Conservation (phyloP, 179 eudicot species). For the Vitellaria paradoxa region DNA sequence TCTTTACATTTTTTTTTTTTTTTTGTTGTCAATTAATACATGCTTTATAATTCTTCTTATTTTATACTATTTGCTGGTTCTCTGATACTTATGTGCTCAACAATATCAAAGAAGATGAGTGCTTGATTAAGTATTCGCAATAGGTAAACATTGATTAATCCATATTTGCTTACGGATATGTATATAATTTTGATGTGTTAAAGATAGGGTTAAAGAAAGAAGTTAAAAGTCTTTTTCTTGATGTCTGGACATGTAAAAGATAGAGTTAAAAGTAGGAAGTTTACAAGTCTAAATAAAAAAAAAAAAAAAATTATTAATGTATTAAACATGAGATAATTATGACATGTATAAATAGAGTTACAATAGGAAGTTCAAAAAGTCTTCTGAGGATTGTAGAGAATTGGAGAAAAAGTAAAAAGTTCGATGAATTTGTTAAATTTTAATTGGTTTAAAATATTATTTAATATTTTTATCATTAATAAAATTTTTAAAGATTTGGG, state of each 20-base stretch:
- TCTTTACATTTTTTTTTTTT: background rate
- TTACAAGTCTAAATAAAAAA: too few species aligned
- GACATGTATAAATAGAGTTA: too few species aligned
- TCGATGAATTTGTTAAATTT: too few species aligned
- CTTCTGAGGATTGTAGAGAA: too few species aligned
- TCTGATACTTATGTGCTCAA: background rate
- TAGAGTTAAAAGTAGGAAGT: too few species aligned
- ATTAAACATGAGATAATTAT: too few species aligned
- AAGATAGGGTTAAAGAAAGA: background rate
- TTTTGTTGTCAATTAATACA: background rate
- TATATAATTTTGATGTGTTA: background rate
- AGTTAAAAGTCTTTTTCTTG: background rate
- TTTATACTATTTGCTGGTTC: background rate
- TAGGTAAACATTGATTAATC: background rate
- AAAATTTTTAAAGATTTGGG: background rate
- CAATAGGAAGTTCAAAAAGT: too few species aligned
- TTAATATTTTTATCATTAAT: too few species aligned
- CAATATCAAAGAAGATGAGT: background rate
- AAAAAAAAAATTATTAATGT: too few species aligned
- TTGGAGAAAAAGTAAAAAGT: too few species aligned
- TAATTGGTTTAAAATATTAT: too few species aligned
- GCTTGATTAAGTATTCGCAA: background rate
- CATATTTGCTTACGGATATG: background rate
- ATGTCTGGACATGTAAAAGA: background rate
- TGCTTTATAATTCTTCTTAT: background rate